These are phyloP conservation scores for Aspergillus kassunensis DNA, from an alignment of 495 filamentous ascomycete genomes.

Conservation along the genomic window DNA sequence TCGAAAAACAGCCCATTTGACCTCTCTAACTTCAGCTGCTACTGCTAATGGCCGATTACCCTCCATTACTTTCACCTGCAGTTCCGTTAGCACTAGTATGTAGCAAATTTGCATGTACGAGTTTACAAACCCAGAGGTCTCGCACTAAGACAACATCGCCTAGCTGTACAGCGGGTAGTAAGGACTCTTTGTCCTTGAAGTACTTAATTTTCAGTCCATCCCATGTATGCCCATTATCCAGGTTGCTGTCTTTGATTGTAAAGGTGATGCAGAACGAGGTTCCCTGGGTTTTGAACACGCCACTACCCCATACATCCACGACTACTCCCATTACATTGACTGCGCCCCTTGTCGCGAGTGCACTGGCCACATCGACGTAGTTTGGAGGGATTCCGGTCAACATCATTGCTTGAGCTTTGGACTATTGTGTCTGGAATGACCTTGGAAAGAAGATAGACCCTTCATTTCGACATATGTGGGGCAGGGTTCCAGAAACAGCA, in stretches of 20 bases:
- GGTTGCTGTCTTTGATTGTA: conserved; percentile 43
- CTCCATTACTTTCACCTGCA: conserved; percentile 26
- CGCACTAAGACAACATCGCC: conserved; percentile 49
- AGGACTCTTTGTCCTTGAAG: conserved; percentile 37
- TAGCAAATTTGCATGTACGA: background rate
- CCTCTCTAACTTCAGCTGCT: conserved; percentile 24
- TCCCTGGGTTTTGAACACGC: conserved; percentile 24
- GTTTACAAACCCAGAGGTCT: conserved; percentile 33
- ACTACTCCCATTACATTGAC: conserved; percentile 48
- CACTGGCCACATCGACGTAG: conserved; percentile 36
- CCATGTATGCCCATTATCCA: conserved; percentile 28
- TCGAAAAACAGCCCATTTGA: conserved; percentile 40
- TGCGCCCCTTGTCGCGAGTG: conserved; percentile 23
- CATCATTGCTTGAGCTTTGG: background rate
- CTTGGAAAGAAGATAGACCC: background rate
- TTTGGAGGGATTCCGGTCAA: conserved; percentile 2
- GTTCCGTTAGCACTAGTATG: background rate
- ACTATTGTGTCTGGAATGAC: background rate
- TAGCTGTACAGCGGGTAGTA: conserved; percentile 35
- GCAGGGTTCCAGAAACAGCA: background rate
- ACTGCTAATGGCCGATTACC: conserved; percentile 25
- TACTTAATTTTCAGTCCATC: conserved; percentile 48
- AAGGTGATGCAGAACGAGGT: conserved; percentile 44
- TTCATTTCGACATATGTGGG: background rate
- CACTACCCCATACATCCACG: conserved; percentile 33